Evolutionary conservation across 768 basidiomycete genomes (phyloP).

Genomic region (Amanita fuliginea): DNA sequence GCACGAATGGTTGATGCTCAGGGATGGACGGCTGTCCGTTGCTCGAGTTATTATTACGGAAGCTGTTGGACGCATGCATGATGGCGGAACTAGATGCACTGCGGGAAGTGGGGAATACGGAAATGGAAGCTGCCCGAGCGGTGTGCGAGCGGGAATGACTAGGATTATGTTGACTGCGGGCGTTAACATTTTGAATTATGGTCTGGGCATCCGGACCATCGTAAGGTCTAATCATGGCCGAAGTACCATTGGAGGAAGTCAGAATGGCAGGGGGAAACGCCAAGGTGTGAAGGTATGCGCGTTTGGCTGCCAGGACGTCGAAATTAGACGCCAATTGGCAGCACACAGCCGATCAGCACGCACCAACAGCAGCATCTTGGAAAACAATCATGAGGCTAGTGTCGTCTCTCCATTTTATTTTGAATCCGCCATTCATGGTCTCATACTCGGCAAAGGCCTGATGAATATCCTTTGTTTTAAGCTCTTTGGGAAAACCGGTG

Average conservation of each 20-base stretch:
- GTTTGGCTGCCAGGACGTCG: slow-evolving; percentile 55
- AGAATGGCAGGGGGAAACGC: slow-evolving; percentile 71
- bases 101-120: slow-evolving; percentile 46
- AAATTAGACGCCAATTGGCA: slow-evolving; percentile 2
- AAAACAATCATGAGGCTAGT: slow-evolving; percentile 94
- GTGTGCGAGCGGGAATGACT: slow-evolving; percentile 63
- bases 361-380: slow-evolving; percentile 80
- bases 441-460: slow-evolving; percentile 86
- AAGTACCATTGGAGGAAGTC: slow-evolving; percentile 38
- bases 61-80: slow-evolving; percentile 12
- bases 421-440: slow-evolving; percentile 78
- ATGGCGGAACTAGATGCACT: slow-evolving; percentile 27
- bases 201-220: slow-evolving; percentile 87
- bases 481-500: slow-evolving; percentile 87
- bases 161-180: slow-evolving; percentile 52
- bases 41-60: slow-evolving; percentile 25
- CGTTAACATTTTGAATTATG: slow-evolving; percentile 76
- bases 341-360: slow-evolving; percentile 22
- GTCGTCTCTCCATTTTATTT: slow-evolving; percentile 99
- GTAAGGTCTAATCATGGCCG: slow-evolving; percentile 76
- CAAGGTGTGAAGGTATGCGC: slow-evolving; percentile 86
- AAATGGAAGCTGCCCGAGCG: slow-evolving; percentile 56
- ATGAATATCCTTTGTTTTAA: slow-evolving; percentile 97
- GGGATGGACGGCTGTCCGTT: slow-evolving; percentile 31
- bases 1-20: slow-evolving; percentile 36